Base-by-base conservation (phyloP, 1,284 basidiomycete genomes). In the Ustilago lituana region DNA sequence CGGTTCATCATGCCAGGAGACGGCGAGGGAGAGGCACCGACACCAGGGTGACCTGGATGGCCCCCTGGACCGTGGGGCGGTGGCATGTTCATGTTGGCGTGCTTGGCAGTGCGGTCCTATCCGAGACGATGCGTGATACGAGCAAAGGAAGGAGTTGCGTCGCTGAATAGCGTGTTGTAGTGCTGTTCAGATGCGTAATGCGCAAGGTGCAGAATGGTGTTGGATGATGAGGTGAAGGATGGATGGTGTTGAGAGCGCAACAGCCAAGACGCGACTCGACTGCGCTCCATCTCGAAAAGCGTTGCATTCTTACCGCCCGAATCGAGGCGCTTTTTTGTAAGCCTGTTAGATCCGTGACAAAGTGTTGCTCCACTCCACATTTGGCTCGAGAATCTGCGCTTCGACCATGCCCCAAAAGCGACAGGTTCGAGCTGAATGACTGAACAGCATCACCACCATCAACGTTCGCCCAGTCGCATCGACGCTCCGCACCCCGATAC, bases 11-110 rank as follows among this genome's bases (percentile, higher is more conserved):
- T 63, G 29, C 56, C 55, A 14, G 55, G 59, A 20, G 65, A 68
- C 4, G 65, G 65, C 9, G 65, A 68, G 4, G 46, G 23, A 10
- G 55, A 59, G 17, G 60, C 37, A 15, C 51, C 43, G 22, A 59
- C 29, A 20, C 52, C 56, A 17, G 66, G 60, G 41, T 69, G 66
- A 11, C 50, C 60, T 7, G 59, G 46, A 15, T 49, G 59, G 10
- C 64, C 65, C 12, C 53, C 53, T 12, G 47, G 58, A 14, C 65
- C 65, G 48, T 63, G 66, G 10, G 66, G 66, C 20, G 66, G 66
- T 35, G 66, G 66, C 66, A 69, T 69, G 41, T 64, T 69, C 66
- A 69, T 69, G 19, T 15, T 45, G 58, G 36, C 36, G 36, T 22
- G n/a, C 7, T 43, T 4, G 5, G 20, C 37, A 20, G 20, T 41